A percentile compares a stretch with the other conserved stretches of the same genome.
Evolutionary conservation across 2,329 filamentous ascomycete species (phyloP).

Genomic region (Aspergillus transmontanensis): DNA sequence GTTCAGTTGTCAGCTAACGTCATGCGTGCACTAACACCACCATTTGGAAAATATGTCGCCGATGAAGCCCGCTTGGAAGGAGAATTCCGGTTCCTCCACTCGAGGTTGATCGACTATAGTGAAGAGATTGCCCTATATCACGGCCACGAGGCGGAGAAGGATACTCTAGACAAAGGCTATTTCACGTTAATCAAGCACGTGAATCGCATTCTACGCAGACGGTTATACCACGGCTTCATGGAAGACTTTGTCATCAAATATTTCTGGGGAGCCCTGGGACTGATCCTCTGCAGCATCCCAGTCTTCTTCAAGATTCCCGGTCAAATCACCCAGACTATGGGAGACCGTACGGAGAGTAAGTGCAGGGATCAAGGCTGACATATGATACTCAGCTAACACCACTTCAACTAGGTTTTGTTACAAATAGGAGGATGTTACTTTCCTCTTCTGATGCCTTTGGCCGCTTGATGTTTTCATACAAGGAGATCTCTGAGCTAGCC

Average conservation of each 20-base stretch:
- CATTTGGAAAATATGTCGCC: constrained; percentile 96
- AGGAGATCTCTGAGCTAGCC: constrained; percentile 93
- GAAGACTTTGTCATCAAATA: constrained; percentile 99
- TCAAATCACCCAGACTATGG: constrained; percentile 54
- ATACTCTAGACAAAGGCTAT: constrained; percentile 95
- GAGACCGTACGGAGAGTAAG: constrained; percentile 61
- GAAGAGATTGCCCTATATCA: constrained; percentile 93
- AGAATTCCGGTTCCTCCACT: constrained; percentile 95
- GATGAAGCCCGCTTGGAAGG: constrained; percentile 93
- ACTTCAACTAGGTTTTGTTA: constrained; percentile 70
- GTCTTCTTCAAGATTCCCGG: constrained; percentile 94
- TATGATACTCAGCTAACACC: neutral
- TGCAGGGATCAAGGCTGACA: neutral
- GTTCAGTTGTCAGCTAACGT: constrained; percentile 90
- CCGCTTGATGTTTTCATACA: constrained; percentile 95
- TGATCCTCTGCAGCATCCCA: constrained; percentile 89
- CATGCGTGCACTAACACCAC: constrained; percentile 92
- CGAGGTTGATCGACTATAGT: constrained; percentile 89
- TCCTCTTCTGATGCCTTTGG: constrained; percentile 95
- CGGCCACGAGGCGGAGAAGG: constrained; percentile 92
- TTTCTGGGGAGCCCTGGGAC: constrained; percentile 92
- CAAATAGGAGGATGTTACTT: constrained; percentile 86
- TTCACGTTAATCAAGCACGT: constrained; percentile 99
- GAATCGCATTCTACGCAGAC: constrained; percentile 85
- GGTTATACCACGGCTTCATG: constrained; percentile 98